Evolutionary conservation across 768 basidiomycete genomes (phyloP).

Genomic region (Hygrophoropsis aurantiaca): DNA sequence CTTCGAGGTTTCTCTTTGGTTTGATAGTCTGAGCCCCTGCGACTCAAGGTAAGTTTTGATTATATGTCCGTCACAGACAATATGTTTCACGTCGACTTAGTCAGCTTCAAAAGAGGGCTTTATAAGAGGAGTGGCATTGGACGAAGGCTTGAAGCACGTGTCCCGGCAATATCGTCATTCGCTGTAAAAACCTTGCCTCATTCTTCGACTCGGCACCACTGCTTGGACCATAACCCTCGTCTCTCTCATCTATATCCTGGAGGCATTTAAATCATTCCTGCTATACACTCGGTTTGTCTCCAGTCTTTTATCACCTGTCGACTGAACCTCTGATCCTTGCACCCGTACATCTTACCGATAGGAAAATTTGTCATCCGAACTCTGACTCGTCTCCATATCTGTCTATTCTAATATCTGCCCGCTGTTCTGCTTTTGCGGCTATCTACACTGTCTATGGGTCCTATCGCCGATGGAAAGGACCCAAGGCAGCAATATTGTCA

Average conservation of each 20-base stretch:
- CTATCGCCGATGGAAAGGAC: conserved; percentile 19
- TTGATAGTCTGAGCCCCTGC: neutral
- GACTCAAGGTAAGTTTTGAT: neutral
- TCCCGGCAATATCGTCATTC: conserved; percentile 33
- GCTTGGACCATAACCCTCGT: neutral
- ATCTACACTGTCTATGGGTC: conserved; percentile 19
- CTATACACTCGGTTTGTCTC: neutral
- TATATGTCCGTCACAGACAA: no score
- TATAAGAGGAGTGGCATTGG: no score
- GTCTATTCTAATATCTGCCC: neutral
- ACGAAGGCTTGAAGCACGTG: conserved; percentile 33
- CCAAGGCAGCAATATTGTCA: conserved; percentile 28
- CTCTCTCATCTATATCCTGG: neutral
- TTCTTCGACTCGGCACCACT: neutral
- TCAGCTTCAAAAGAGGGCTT: conserved; percentile 25
- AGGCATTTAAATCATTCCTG: neutral
- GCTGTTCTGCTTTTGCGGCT: neutral
- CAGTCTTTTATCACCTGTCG: neutral
- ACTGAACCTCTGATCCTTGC: neutral
- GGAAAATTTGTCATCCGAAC: conserved; percentile 1
- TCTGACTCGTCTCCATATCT: conserved; percentile 1
- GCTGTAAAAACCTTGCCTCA: conserved; percentile 17
- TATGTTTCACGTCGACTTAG: conserved; percentile 19
- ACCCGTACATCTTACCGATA: neutral
- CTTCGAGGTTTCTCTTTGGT: neutral